Conservation (phyloP, 805 yeast species). For the Metschnikowia colocasiae region DNA sequence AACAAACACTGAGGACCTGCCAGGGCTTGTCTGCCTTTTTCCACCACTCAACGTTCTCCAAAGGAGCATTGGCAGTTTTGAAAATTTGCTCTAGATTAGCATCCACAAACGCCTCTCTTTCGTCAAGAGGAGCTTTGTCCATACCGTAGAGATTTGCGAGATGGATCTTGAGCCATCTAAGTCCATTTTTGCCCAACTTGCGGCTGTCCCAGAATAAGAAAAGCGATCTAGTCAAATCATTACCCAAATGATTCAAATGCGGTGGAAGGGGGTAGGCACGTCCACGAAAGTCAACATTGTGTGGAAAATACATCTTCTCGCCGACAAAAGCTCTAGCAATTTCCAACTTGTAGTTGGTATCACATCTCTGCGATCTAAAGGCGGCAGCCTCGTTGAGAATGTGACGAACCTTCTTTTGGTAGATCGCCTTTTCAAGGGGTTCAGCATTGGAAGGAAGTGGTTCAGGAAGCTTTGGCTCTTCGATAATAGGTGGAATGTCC, state of each 20-base stretch:
- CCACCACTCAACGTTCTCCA: slow-evolving; percentile 62
- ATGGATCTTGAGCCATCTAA: slow-evolving; percentile 74
- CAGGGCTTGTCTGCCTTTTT: slow-evolving; percentile 73
- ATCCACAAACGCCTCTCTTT: slow-evolving; percentile 58
- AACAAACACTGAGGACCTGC: slow-evolving; percentile 72
- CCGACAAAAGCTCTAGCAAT: slow-evolving; percentile 90
- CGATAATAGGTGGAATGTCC: slow-evolving; percentile 58
- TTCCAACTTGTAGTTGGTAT: slow-evolving; percentile 87
- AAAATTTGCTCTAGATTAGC: slow-evolving; percentile 51
- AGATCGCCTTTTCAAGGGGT: slow-evolving; percentile 64
- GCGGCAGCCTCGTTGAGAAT: slow-evolving; percentile 59
- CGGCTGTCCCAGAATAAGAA: slow-evolving; percentile 76
- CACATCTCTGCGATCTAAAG: slow-evolving; percentile 86
- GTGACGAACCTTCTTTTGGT: slow-evolving; percentile 59
- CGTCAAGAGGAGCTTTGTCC: slow-evolving; percentile 66
- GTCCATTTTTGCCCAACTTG: slow-evolving; percentile 58
- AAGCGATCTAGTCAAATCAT: slow-evolving; percentile 70
- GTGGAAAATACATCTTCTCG: slow-evolving; percentile 73
- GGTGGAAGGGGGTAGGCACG: slow-evolving; percentile 81
- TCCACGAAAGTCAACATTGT: slow-evolving; percentile 78
- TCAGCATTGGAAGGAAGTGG: slow-evolving; percentile 65
- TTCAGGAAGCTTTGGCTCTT: slow-evolving; percentile 43
- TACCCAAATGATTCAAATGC: slow-evolving; percentile 76
- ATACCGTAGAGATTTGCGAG: slow-evolving; percentile 69
- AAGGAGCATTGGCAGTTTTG: slow-evolving; percentile 63